These are phyloP conservation scores for Boletus rex-veris DNA, from an alignment of 768 basidiomycete species.

Conservation along the genomic window DNA sequence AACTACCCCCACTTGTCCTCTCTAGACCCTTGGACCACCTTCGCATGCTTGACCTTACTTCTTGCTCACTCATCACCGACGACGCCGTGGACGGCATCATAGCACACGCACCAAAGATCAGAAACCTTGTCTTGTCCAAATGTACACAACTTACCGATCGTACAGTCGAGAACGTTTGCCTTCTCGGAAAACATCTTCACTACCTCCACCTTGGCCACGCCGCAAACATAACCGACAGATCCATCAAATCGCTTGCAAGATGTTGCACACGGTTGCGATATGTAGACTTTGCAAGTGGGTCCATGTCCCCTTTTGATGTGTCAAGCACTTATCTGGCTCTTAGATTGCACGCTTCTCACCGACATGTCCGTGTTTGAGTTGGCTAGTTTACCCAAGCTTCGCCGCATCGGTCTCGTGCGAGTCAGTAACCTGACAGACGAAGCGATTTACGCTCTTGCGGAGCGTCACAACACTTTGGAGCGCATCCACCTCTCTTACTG, in stretches of 20 bases:
- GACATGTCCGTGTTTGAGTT: slow-evolving; percentile 95
- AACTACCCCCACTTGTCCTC: slow-evolving; percentile 65
- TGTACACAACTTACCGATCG: slow-evolving; percentile 76
- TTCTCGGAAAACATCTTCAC: slow-evolving; percentile 88
- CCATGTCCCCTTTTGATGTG: not conserved
- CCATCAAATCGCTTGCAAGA: slow-evolving; percentile 78
- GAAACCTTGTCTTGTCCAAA: slow-evolving; percentile 85
- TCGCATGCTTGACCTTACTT: slow-evolving; percentile 90
- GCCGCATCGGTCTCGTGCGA: slow-evolving; percentile 91
- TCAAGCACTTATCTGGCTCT: slow-evolving; percentile 9
- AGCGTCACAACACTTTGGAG: slow-evolving; percentile 83
- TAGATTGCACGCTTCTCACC: slow-evolving; percentile 83
- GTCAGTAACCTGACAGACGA: slow-evolving; percentile 93
- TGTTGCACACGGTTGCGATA: slow-evolving; percentile 89
- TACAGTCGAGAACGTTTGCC: slow-evolving; percentile 78
- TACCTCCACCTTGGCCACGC: slow-evolving; percentile 96
- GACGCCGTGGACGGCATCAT: slow-evolving; percentile 81
- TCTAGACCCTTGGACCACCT: slow-evolving; percentile 73
- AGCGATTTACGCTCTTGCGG: slow-evolving; percentile 83
- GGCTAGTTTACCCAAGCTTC: slow-evolving; percentile 81
- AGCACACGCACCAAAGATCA: slow-evolving; percentile 74
- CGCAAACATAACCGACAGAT: slow-evolving; percentile 82
- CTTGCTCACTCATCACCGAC: slow-evolving; percentile 78
- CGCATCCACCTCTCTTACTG: slow-evolving; percentile 97
- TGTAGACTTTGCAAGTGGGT: slow-evolving; percentile 93